Base-by-base conservation (phyloP, 106 monocot species). In the Triglochin maritima region DNA sequence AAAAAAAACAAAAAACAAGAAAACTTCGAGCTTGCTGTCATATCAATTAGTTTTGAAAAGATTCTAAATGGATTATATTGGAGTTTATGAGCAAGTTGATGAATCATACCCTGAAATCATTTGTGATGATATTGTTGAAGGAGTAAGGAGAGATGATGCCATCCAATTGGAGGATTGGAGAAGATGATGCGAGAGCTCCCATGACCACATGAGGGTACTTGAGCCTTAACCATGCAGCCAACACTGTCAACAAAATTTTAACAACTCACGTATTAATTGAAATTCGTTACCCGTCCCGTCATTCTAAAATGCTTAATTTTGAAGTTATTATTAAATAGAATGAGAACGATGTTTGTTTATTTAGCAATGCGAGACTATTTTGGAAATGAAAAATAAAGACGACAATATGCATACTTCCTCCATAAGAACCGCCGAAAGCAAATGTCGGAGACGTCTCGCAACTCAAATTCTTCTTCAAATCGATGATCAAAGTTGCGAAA, bases 131-230 rank as follows among this genome's bases (percentile, higher is more conserved):
- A 57, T 74, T 56, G 60, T 69, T 53, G 72, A 82, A 86, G 56
- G 54, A 15, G 53, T 77, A 70, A 11, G 73, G 77, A 4, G 60
- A 64, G 47, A 13, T 44, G 10, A 72, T 14, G 67, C 45, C 65
- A 47, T 73, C 76, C 46, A 66, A 68, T 15, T 64, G 60, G 7
- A 76, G 67, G 11, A 81, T 55, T 11, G 81, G 76, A 57, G 81
- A 47, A 13, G 81, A 81, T 4, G 81, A 81, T 62, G 81, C 67
- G 49, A 81, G 46, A n/a, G 67, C 81, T 71, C 80, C 80, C 44
- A 56, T 42, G 3, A 53, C 71, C 3, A 76, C 14, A 52, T 76
- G 81, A 2, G 81, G 81, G 63, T 81, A 77, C 62, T 80, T 80
- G 7, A 80, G 56, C 61, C 80, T 59, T 2, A 76, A 76, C 69